phyloP scores from a whole-genome alignment of 1,139 yeast genomes.

The Spencermartinsiella ligniputridi region DNA sequence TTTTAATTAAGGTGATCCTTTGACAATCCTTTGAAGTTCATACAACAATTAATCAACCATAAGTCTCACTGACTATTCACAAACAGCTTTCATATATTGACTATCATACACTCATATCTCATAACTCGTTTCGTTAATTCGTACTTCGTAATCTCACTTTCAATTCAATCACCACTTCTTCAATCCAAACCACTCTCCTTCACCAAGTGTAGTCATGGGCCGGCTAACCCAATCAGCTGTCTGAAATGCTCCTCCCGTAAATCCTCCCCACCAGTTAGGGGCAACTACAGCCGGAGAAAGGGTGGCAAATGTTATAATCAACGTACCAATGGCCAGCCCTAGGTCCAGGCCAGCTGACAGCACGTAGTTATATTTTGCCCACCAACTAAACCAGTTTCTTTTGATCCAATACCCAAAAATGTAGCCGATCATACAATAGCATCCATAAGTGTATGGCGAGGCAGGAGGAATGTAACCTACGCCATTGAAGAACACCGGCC shows the following conservation, averaged over 20 bases:
- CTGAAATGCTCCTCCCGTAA: slow-evolving; percentile 22
- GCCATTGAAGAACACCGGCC: slow-evolving; percentile 52
- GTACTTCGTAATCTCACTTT: too few relatives aligned
- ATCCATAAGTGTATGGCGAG: slow-evolving; percentile 46
- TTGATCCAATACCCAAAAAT: slow-evolving; percentile 50
- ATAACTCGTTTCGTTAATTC: too few relatives aligned
- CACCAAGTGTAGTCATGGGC: slow-evolving; percentile 20
- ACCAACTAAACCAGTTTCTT: slow-evolving; percentile 53
- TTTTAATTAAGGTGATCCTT: too few relatives aligned
- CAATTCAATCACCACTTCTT: slow-evolving; percentile 24
- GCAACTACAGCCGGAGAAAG: slow-evolving; percentile 35
- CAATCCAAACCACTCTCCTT: slow-evolving; percentile 29
- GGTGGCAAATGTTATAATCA: slow-evolving; percentile 45
- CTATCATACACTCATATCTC: too few relatives aligned
- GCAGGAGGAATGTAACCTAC: slow-evolving; percentile 52
- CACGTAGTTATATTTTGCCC: slow-evolving; percentile 60
- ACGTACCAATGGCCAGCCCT: slow-evolving; percentile 50
- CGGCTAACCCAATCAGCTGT: slow-evolving; percentile 22
- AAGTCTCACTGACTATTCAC: too few relatives aligned
- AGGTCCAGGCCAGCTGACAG: slow-evolving; percentile 56
- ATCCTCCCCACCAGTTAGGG: slow-evolving; percentile 57
- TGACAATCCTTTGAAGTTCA: too few relatives aligned
- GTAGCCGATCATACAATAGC: slow-evolving; percentile 47
- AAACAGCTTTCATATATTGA: too few relatives aligned
- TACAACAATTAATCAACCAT: too few relatives aligned